phyloP scores from a whole-genome alignment of 1,139 yeast genomes.

The Taphrina deformans region DNA sequence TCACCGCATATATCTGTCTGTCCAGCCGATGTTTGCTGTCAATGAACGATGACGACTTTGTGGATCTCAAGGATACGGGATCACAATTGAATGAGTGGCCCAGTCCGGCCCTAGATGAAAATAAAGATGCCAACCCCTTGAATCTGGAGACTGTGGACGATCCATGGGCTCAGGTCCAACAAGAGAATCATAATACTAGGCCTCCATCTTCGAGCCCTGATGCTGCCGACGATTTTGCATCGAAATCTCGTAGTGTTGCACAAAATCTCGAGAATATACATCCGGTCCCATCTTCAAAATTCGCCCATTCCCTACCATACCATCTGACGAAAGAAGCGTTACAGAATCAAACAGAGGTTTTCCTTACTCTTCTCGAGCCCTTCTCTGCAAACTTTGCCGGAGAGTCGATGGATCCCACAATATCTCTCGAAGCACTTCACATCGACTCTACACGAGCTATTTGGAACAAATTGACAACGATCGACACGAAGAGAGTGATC shows the following conservation, averaged over 20 bases:
- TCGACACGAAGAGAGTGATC: not conserved
- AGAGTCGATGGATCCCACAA: not conserved
- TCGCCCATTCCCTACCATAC: not conserved
- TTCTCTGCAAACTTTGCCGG: not conserved
- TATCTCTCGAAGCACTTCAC: not conserved
- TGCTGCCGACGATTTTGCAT: not conserved
- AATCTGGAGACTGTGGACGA: not conserved
- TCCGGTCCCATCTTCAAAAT: too few relatives aligned
- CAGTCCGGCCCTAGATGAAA: not conserved
- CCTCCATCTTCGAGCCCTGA: not conserved
- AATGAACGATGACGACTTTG: not conserved
- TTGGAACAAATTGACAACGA: not conserved
- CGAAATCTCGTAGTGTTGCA: too few relatives aligned
- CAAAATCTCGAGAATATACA: too few relatives aligned
- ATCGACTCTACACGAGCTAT: constrained; percentile 16
- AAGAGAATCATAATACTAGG: not conserved
- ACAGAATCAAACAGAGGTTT: not conserved
- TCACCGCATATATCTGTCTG: too few relatives aligned
- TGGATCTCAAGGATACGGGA: not conserved
- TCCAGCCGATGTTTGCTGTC: not conserved
- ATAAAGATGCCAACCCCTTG: not conserved
- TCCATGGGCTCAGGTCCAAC: not conserved
- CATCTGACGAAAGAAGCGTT: not conserved
- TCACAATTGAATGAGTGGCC: not conserved
- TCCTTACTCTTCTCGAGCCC: not conserved